A percentile compares a stretch with the other conserved stretches of the same genome.
These are phyloP conservation scores for Candida ascalaphidarum DNA, from an alignment of 805 yeast species.

Conservation along the genomic window DNA sequence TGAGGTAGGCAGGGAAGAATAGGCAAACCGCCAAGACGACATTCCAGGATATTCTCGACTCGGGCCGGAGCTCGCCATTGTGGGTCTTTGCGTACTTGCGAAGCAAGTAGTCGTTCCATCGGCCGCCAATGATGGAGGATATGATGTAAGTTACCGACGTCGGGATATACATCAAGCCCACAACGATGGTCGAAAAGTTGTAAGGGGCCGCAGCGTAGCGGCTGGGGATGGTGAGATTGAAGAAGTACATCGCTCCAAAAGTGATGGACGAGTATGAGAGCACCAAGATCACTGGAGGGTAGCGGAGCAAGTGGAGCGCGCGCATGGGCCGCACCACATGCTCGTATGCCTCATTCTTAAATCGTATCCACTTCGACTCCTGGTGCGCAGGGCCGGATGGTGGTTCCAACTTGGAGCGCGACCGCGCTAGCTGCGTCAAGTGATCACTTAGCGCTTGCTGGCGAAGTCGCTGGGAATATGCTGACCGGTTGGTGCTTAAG, in stretches of 20 bases:
- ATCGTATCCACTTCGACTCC: background rate
- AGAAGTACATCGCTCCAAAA: constrained; percentile 61
- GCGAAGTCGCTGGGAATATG: background rate
- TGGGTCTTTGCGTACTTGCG: constrained; percentile 42
- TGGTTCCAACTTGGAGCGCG: constrained; percentile 1
- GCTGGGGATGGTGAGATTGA: constrained; percentile 66
- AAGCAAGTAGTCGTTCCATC: constrained; percentile 63
- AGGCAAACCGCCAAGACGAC: constrained; percentile 54
- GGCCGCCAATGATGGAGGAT: constrained; percentile 76
- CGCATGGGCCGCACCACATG: constrained; percentile 52
- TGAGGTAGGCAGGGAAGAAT: constrained; percentile 56
- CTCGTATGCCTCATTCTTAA: constrained; percentile 30
- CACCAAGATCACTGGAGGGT: constrained; percentile 69
- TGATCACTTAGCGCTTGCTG: no score
- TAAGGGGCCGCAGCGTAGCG: constrained; percentile 60
- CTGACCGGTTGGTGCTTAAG: no score
- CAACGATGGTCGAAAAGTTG: constrained; percentile 52
- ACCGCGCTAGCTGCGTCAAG: no score
- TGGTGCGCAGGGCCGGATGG: no score
- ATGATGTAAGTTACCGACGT: constrained; percentile 70
- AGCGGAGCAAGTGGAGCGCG: constrained; percentile 49
- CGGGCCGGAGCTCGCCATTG: constrained; percentile 65
- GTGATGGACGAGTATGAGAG: constrained; percentile 62
- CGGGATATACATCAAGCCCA: constrained; percentile 76
- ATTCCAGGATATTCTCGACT: constrained; percentile 71